Evolutionary conservation across 2,329 filamentous ascomycete genomes (phyloP).

Genomic region (Cladorrhinum sp.): DNA sequence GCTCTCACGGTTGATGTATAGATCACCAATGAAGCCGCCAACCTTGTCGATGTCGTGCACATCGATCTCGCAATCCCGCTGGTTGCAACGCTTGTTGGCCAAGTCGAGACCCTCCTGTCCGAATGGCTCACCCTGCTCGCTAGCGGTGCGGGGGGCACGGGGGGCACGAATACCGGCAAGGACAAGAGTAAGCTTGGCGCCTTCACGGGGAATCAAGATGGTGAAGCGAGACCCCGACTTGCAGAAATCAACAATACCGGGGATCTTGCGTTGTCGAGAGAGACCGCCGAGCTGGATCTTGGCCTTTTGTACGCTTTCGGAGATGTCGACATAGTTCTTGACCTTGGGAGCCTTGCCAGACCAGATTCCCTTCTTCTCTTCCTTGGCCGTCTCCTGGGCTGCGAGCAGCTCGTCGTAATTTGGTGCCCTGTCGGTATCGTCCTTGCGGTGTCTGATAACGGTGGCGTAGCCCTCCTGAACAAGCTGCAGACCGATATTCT

Average conservation of each 20-base stretch:
- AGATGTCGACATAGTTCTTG: conserved; percentile 83
- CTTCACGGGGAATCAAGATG: conserved; percentile 85
- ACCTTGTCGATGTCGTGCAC: conserved; percentile 94
- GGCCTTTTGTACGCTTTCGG: conserved; percentile 88
- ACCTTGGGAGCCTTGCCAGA: conserved; percentile 80
- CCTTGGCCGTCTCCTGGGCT: conserved; percentile 78
- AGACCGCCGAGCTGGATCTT: conserved; percentile 88
- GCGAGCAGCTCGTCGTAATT: conserved; percentile 88
- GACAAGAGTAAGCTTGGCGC: conserved; percentile 91
- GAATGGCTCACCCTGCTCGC: conserved; percentile 85
- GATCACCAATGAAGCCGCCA: conserved; percentile 91
- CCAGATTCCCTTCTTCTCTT: conserved; percentile 93
- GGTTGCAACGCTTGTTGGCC: conserved; percentile 81
- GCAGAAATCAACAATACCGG: conserved; percentile 93
- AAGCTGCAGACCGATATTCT: conserved; percentile 78
- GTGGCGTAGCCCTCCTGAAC: conserved; percentile 94
- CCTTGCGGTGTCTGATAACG: conserved; percentile 90
- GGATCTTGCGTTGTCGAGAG: conserved; percentile 86
- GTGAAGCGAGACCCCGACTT: conserved; percentile 96
- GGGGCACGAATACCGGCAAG: conserved; percentile 90
- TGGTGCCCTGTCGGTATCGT: conserved; percentile 88
- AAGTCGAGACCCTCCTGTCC: conserved; percentile 93
- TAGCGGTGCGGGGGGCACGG: conserved; percentile 69
- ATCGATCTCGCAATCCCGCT: conserved; percentile 94
- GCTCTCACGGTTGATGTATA: conserved; percentile 92